A percentile compares a stretch with the other conserved stretches of the same genome.
Evolutionary conservation across 352 stramenopile species (phyloP).

Genomic region (Halophytophthora polymorphica): DNA sequence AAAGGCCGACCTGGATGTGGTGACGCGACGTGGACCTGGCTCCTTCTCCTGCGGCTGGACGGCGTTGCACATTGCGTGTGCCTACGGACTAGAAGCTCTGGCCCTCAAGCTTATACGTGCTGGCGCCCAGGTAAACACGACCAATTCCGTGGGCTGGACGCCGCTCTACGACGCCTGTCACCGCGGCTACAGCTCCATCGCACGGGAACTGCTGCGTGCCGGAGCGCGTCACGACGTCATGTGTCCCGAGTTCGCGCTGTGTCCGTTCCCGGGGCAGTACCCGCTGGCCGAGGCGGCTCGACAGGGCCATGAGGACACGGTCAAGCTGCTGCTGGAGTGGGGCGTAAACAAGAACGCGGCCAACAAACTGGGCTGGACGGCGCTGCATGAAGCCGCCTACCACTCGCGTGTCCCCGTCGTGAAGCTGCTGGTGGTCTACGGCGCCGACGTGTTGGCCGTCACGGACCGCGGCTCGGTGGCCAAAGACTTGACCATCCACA

Average conservation of each 20-base stretch:
- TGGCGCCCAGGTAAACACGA: conserved; percentile 60
- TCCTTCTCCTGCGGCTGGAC: conserved; percentile 80
- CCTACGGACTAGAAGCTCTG: conserved; percentile 70
- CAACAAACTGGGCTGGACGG: conserved; percentile 76
- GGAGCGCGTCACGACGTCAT: conserved; percentile 61
- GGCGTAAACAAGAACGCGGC: conserved; percentile 75
- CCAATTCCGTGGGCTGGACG: conserved; percentile 73
- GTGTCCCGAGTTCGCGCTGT: conserved; percentile 78
- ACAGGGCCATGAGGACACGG: conserved; percentile 55
- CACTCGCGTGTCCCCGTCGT: conserved; percentile 74
- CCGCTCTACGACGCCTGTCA: conserved; percentile 78
- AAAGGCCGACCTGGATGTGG: conserved; percentile 56
- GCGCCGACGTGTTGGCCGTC: conserved; percentile 58
- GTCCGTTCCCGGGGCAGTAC: conserved; percentile 64
- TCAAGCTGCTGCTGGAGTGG: conserved; percentile 77
- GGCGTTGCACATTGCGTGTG: conserved; percentile 71
- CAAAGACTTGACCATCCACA: conserved; percentile 75
- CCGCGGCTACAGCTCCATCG: conserved; percentile 59
- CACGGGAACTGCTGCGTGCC: conserved; percentile 59
- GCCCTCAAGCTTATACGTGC: conserved; percentile 75
- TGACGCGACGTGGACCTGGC: conserved; percentile 64
- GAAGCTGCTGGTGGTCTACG: conserved; percentile 75
- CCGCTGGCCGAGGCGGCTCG: conserved; percentile 66
- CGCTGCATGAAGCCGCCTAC: conserved; percentile 76
- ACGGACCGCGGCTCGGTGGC: conserved; percentile 68